phyloP scores from a whole-genome alignment of 2,329 filamentous ascomycete species.

The Fusarium chlamydosporum region DNA sequence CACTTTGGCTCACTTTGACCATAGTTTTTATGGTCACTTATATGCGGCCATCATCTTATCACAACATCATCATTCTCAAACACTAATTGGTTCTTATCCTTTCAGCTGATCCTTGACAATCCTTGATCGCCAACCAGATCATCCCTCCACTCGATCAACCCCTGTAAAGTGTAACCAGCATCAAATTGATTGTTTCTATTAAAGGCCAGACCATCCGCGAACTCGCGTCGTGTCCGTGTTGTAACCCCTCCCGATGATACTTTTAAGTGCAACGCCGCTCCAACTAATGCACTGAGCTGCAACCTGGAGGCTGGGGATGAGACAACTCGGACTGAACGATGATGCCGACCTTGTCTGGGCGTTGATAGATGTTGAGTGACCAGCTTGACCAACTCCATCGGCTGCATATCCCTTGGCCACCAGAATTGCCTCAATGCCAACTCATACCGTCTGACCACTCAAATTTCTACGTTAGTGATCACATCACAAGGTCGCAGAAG shows the following conservation, averaged over 20 bases:
- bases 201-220: conserved; percentile 49
- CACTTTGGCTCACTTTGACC: no score
- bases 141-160: conserved; percentile 11
- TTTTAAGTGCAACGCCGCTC: conserved; percentile 18
- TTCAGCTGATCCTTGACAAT: conserved; percentile 34
- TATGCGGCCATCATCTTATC: conserved; percentile 44
- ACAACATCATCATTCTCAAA: conserved; percentile 16
- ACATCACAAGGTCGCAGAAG: conserved; percentile 10
- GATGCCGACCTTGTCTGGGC: no score
- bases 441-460: conserved; percentile 19
- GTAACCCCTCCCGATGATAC: conserved; percentile 33
- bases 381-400: no score
- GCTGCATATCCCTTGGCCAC: no score
- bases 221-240: conserved; percentile 47
- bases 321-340: neutral
- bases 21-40: conserved; percentile 27
- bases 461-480: neutral
- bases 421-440: conserved; percentile 28
- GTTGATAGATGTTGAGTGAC: no score
- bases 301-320: conserved; percentile 39
- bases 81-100: conserved; percentile 26
- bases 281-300: conserved; percentile 38
- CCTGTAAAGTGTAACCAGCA: conserved; percentile 21
- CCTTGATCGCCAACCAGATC: conserved; percentile 29
- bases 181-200: conserved; percentile 36